These are phyloP conservation scores for Acidomyces sp. DNA, from an alignment of 495 filamentous ascomycete genomes.

Conservation along the genomic window DNA sequence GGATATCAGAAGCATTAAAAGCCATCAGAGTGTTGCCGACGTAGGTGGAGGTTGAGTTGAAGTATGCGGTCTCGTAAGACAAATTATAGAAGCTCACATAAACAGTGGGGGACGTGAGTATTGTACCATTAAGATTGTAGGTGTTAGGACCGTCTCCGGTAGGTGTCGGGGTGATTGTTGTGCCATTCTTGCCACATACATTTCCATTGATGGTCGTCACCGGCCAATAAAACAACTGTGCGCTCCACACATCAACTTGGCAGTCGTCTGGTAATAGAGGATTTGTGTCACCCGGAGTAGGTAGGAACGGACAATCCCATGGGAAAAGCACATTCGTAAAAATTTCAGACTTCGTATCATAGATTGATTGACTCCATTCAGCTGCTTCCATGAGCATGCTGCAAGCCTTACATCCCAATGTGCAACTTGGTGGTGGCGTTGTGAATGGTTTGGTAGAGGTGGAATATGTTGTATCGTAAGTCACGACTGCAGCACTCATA, in stretches of 20 bases:
- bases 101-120: conserved; percentile 1
- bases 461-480: not conserved
- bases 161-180: not conserved
- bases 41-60: too few relatives aligned
- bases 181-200: not conserved
- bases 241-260: conserved; percentile 1
- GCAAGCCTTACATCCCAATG: not conserved
- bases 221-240: conserved; percentile 3
- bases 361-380: too few relatives aligned
- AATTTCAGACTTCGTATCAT: too few relatives aligned
- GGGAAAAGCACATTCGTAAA: too few relatives aligned
- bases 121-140: not conserved
- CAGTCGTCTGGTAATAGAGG: not conserved
- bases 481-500: too few relatives aligned
- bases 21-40: too few relatives aligned
- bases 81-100: conserved; percentile 1
- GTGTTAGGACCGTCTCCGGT: conserved; percentile 1
- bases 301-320: too few relatives aligned
- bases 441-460: not conserved
- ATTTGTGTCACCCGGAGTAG: too few relatives aligned
- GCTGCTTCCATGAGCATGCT: too few relatives aligned
- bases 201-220: not conserved
- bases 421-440: not conserved
- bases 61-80: not conserved
- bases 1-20: not conserved